Percentiles rank a stretch among this genome's conserved stretches.
These are phyloP conservation scores for Claviceps arundinis DNA, from an alignment of 2,329 filamentous ascomycete species.

Conservation along the genomic window DNA sequence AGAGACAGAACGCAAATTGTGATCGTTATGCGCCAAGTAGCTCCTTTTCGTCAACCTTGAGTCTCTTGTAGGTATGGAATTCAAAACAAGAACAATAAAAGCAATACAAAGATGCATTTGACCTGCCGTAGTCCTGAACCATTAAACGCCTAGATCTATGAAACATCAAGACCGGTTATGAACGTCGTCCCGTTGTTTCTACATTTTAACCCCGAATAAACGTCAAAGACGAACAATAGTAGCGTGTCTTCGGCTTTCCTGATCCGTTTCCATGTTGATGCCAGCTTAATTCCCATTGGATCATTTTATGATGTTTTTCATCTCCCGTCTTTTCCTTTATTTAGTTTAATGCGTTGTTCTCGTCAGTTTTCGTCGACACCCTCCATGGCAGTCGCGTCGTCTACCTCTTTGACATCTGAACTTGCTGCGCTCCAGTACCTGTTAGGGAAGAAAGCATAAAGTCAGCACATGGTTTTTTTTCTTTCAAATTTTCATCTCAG, in stretches of 20 bases:
- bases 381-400: slow-evolving; percentile 26
- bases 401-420: slow-evolving; percentile 44
- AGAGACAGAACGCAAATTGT: not conserved
- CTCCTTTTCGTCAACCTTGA: slow-evolving; percentile 13
- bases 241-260: not conserved
- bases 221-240: slow-evolving; percentile 5
- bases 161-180: slow-evolving; percentile 8
- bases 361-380: slow-evolving; percentile 16
- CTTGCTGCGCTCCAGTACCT: slow-evolving; percentile 51
- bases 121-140: slow-evolving; percentile 18
- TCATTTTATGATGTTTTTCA: not conserved
- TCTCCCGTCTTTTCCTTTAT: not conserved
- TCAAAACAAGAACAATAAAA: slow-evolving; percentile 8
- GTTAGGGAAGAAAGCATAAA: not conserved
- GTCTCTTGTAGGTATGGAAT: slow-evolving; percentile 4
- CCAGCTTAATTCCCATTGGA: not conserved
- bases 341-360: not conserved
- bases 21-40: slow-evolving; percentile 1
- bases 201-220: not conserved
- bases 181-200: not conserved
- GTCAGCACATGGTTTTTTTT: not conserved
- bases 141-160: slow-evolving; percentile 21
- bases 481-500: not conserved
- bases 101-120: slow-evolving; percentile 15
- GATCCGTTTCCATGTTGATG: slow-evolving; percentile 5